A percentile compares a stretch with the other conserved stretches of the same genome.
Conservation (phyloP, 2,329 filamentous ascomycete genomes). For the Calonectria fujianensis region DNA sequence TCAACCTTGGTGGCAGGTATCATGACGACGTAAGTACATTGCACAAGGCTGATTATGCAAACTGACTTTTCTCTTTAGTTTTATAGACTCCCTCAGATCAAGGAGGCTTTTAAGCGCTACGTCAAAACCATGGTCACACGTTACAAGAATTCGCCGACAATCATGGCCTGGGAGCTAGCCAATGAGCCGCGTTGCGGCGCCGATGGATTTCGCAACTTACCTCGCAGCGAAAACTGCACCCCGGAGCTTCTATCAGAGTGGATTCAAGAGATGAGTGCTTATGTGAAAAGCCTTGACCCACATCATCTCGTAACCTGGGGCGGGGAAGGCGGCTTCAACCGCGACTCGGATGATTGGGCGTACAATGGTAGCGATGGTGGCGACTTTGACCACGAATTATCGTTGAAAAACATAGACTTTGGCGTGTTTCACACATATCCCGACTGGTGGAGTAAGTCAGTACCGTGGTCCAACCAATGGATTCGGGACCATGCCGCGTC, state of each 20-base stretch:
- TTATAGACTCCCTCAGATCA: conserved; percentile 70
- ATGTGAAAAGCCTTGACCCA: conserved; percentile 77
- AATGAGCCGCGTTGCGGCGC: conserved; percentile 76
- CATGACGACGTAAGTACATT: conserved; percentile 57
- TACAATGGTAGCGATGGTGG: conserved; percentile 71
- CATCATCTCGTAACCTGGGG: conserved; percentile 78
- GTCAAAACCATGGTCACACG: conserved; percentile 75
- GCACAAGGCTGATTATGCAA: background rate
- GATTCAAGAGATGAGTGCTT: conserved; percentile 73
- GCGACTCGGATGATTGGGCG: conserved; percentile 64
- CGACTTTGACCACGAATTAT: conserved; percentile 70
- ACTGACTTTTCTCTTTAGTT: conserved; percentile 58
- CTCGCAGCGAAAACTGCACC: conserved; percentile 68
- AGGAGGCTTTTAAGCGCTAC: conserved; percentile 74
- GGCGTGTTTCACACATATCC: conserved; percentile 74
- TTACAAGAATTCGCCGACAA: conserved; percentile 74
- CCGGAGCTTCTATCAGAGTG: conserved; percentile 75
- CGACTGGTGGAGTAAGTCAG: conserved; percentile 73
- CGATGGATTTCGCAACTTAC: conserved; percentile 61
- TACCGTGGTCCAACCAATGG: conserved; percentile 72
- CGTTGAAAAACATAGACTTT: conserved; percentile 70
- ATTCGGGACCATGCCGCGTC: conserved; percentile 71
- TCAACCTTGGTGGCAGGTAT: conserved; percentile 71
- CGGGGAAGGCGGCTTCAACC: conserved; percentile 74
- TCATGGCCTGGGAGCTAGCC: conserved; percentile 81